Percentiles rank a stretch among this genome's conserved stretches.
Conservation (phyloP, 2,329 filamentous ascomycete species). For the Pseudogymnoascus sp. region DNA sequence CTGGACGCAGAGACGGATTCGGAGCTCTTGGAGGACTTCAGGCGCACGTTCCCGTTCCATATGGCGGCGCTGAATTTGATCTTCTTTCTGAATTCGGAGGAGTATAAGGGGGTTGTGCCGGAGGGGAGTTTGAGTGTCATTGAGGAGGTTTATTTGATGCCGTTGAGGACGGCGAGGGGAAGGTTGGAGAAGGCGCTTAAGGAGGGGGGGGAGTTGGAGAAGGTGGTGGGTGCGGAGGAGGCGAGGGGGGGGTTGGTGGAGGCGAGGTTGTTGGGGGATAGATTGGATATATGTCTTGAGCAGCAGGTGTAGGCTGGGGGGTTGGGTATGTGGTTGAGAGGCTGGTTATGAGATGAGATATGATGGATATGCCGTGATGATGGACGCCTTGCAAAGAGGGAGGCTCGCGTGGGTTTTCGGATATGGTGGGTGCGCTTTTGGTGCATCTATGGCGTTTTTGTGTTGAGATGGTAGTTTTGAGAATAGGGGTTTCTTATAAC, state of each 20-base stretch:
- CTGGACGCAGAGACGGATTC: slow-evolving; percentile 35
- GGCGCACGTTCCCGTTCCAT: slow-evolving; percentile 43
- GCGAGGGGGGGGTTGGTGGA: slow-evolving; percentile 27
- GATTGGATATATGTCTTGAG: slow-evolving; percentile 9
- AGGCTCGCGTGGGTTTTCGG: neutral
- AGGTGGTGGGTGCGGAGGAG: neutral
- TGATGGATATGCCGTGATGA: neutral
- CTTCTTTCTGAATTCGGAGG: slow-evolving; percentile 41
- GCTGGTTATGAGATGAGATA: neutral
- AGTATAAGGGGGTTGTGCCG: slow-evolving; percentile 42
- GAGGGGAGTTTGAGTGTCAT: slow-evolving; percentile 48
- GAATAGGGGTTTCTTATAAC: neutral
- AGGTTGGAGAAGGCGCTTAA: slow-evolving; percentile 19
- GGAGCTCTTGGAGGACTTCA: slow-evolving; percentile 43
- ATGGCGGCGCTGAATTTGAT: slow-evolving; percentile 51
- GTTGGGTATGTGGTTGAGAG: neutral
- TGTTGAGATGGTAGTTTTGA: neutral
- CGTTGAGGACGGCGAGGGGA: slow-evolving; percentile 38
- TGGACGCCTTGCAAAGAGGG: neutral
- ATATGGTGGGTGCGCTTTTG: neutral
- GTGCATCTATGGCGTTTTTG: neutral
- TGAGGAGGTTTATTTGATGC: slow-evolving; percentile 49
- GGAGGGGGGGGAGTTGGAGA: neutral
- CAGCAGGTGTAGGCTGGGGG: neutral
- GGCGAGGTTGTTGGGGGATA: slow-evolving; percentile 31